Base-by-base conservation (phyloP, 257 asterid species). In the Oldenlandia corymbosa region DNA sequence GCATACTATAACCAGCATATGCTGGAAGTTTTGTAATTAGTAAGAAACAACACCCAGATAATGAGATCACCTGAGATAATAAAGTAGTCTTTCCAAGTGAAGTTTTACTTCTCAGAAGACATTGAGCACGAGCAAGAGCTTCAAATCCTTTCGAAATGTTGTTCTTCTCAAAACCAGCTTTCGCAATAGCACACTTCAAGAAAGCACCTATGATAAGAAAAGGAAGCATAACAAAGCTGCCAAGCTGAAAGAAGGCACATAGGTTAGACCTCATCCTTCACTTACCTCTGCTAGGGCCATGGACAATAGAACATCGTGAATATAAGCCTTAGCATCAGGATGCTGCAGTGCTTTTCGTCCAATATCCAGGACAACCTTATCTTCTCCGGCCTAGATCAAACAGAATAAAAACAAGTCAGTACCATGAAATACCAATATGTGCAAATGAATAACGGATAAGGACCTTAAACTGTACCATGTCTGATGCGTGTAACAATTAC, bases 261-360 rank as follows among this genome's bases (percentile, higher is more conserved):
- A 51, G 58, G 71, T 77, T 75, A 68, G 67, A 83, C 84, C 84
- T 78, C 79, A 66, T 79, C 75, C 75, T 54, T 51, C 59, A 52
- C 85, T 88, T 83, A 93, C 99, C 99, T 90, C 99, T 64, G 99
- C 88, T 65, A 93, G 88, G 53, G 99, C 97, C 99, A 93, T 93
- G 43, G 95, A 83, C 68, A 93, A 74, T 77, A 87, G 94, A 65
- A 93, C 73, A 79, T 90, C 99, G 59, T 93, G 99, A 65, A 83
- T 76, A 79, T 80, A 90, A 64, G 90, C 88, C 77, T 87, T 83
- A 62, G 94, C 83, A 65, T 86, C 90, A 68, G 85, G 78, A 76
- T 80, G 90, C 72, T 86, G 92, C 67, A 93, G 77, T 67, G 95
- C 86, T 75, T 78, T 88, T 63, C 74, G 85, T 58, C 96, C 99